A percentile compares a stretch with the other conserved stretches of the same genome.
Evolutionary conservation across 1,284 basidiomycete genomes (phyloP).

Genomic region (Xerocomus minutiporus): DNA sequence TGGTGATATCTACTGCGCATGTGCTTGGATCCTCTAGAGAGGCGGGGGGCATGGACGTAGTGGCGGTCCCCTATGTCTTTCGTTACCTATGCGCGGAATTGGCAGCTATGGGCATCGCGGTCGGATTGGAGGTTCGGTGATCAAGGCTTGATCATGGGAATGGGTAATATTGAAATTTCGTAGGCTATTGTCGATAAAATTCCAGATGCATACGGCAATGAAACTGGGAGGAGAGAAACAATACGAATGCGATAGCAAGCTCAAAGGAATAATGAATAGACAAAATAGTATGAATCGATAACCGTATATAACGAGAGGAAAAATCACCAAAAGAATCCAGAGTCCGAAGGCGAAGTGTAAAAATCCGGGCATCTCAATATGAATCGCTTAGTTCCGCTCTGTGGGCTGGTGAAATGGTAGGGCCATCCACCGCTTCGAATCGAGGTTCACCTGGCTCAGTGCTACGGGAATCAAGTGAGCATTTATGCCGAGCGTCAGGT

Average conservation of each 20-base stretch:
- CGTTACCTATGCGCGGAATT: conserved; percentile 83
- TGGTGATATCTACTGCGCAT: conserved; percentile 62
- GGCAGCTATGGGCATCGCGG: conserved; percentile 82
- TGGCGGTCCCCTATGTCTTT: conserved; percentile 96
- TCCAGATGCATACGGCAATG: conserved; percentile 16
- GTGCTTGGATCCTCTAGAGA: conserved; percentile 55
- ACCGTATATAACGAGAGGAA: conserved; percentile 7
- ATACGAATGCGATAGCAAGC: conserved; percentile 14
- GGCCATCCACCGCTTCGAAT: not conserved
- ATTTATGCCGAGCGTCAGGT: not conserved
- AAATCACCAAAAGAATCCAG: conserved; percentile 7
- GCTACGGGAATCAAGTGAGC: not conserved
- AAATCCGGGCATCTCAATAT: conserved; percentile 14
- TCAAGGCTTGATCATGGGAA: conserved; percentile 13
- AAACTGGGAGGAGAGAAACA: conserved; percentile 13
- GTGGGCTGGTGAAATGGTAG: not conserved
- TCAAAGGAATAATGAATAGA: conserved; percentile 13
- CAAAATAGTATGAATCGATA: conserved; percentile 15
- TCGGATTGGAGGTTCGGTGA: conserved; percentile 61
- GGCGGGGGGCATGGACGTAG: conserved; percentile 83
- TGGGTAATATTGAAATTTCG: not conserved
- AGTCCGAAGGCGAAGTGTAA: not conserved
- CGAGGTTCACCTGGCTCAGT: conserved; percentile 4
- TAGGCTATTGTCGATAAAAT: conserved; percentile 2
- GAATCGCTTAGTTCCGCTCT: conserved; percentile 5